Base-by-base conservation (phyloP, 257 asterid species). In the Jasminum sambac region DNA sequence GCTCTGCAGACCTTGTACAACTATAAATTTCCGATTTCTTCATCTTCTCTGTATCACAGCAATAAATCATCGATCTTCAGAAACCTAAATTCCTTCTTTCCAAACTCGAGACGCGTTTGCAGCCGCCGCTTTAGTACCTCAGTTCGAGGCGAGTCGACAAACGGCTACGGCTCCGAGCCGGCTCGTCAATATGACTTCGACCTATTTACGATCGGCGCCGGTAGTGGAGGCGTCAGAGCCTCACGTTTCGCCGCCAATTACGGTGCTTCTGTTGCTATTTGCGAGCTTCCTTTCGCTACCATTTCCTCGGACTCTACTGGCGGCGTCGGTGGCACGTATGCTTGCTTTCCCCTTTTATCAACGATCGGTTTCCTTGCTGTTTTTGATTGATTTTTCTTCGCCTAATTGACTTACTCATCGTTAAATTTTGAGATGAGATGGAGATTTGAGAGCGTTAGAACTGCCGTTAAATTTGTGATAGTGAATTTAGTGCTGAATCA, bases 191-290 rank as follows among this genome's bases (percentile, higher is more conserved):
- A 87, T 68, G 98, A 94, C 76, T 94, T 78, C 74, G 98, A 94
- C 87, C 88, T 94, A 6, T 94, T 93, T 70, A 94, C 98, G 1
- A 85, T 94, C 64, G 98, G 98, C 34, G 98, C 98, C 36, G 98
- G 97, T 6, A 94, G 98, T 69, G 98, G 98, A 34, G 98, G 98
- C 63, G 98, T 94, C 44, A 84, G 97, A 74, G 98, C 98, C 69
- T 90, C 98, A 25, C 90, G 98, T 21, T 94, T 89, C 74, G 97
- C 96, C 63, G 83, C 98, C 71, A 89, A 86, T 85, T 86, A 82
- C 50, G 97, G 98, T 57, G 97, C 98, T 75, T 83, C 89, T 16
- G 96, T 83, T 70, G 98, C 98, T 68, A 82, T 94, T 63, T 94
- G 98, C 81, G 98, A 94, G 84, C 85, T 94, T 70, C 98, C 98